A percentile compares a stretch with the other conserved stretches of the same genome.
These are phyloP conservation scores for Neckera pumila DNA, from an alignment of 225 moss, liverwort and hornwort species.

Conservation along the genomic window DNA sequence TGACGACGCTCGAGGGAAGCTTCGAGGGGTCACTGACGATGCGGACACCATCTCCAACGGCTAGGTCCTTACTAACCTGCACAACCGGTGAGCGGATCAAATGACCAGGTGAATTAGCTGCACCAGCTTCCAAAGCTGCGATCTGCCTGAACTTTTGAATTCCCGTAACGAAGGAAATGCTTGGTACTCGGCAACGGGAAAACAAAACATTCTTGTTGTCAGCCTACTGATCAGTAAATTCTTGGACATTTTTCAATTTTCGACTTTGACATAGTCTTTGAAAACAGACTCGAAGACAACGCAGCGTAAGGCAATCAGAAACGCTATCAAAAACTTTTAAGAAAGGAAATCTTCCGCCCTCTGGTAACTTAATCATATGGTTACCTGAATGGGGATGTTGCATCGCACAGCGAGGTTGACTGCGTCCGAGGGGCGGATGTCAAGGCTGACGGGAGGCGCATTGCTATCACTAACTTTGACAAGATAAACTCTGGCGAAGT, in stretches of 20 bases:
- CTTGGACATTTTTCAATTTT: background rate
- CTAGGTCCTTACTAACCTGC: slow-evolving; percentile 59
- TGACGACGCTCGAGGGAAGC: slow-evolving; percentile 40
- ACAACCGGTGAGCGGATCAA: background rate
- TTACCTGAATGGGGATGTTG: slow-evolving; percentile 84
- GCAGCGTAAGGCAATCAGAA: background rate
- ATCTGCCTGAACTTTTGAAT: background rate
- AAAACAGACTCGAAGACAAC: background rate
- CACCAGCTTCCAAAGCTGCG: background rate
- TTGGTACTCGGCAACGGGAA: background rate
- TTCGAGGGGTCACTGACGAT: slow-evolving; percentile 59
- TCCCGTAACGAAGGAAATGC: background rate
- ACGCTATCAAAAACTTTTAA: background rate
- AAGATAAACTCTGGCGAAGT: slow-evolving; percentile 69
- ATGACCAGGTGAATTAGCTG: background rate
- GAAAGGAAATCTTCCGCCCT: no score
- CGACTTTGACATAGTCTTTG: background rate
- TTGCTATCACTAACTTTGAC: slow-evolving; percentile 57
- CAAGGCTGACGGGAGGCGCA: slow-evolving; percentile 56
- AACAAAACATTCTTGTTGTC: background rate
- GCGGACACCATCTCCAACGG: slow-evolving; percentile 69
- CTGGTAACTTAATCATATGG: background rate
- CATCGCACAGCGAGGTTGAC: slow-evolving; percentile 82
- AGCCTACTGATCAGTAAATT: background rate
- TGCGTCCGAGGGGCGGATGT: slow-evolving; percentile 85